Percentiles rank a stretch among this genome's conserved stretches.
These are phyloP conservation scores for Rhizopus microsporus DNA, from an alignment of 371 early-diverging fungal species.

Conservation along the genomic window DNA sequence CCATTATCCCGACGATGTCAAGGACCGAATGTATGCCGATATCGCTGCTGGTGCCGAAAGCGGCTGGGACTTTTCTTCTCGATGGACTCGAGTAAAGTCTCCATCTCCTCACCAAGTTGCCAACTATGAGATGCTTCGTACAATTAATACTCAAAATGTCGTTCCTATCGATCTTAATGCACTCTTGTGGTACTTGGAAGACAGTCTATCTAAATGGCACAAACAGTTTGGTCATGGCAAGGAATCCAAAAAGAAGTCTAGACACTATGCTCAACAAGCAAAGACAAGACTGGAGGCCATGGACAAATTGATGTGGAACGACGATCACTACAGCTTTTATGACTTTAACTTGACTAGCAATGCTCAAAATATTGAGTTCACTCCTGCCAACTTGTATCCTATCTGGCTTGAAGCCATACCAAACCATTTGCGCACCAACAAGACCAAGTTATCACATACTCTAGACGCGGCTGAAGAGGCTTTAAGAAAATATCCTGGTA, in stretches of 20 bases:
- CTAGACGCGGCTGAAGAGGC: constrained; percentile 35
- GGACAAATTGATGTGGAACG: constrained; percentile 56
- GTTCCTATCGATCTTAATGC: constrained; percentile 90
- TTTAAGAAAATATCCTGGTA: constrained; percentile 55
- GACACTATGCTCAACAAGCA: constrained; percentile 42
- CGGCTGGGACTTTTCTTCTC: constrained; percentile 87
- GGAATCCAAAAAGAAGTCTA: constrained; percentile 20
- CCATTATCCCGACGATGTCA: constrained; percentile 26
- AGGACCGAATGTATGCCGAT: constrained; percentile 59
- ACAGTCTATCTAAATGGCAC: constrained; percentile 57
- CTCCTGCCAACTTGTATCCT: constrained; percentile 47
- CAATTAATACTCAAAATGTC: constrained; percentile 62
- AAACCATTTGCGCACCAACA: constrained; percentile 24
- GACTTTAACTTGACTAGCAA: constrained; percentile 57
- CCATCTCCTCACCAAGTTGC: constrained; percentile 26
- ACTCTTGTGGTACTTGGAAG: constrained; percentile 75
- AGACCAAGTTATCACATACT: constrained; percentile 18
- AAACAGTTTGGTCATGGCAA: constrained; percentile 23
- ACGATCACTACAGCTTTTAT: constrained; percentile 42
- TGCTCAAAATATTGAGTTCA: constrained; percentile 31
- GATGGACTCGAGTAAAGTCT: constrained; percentile 61
- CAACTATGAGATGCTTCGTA: constrained; percentile 41
- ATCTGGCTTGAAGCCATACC: constrained; percentile 53
- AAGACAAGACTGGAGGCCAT: constrained; percentile 43
- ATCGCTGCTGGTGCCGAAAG: constrained; percentile 86